These are phyloP conservation scores for Fusarium sp. DNA, from an alignment of 2,329 filamentous ascomycete genomes.

Conservation along the genomic window DNA sequence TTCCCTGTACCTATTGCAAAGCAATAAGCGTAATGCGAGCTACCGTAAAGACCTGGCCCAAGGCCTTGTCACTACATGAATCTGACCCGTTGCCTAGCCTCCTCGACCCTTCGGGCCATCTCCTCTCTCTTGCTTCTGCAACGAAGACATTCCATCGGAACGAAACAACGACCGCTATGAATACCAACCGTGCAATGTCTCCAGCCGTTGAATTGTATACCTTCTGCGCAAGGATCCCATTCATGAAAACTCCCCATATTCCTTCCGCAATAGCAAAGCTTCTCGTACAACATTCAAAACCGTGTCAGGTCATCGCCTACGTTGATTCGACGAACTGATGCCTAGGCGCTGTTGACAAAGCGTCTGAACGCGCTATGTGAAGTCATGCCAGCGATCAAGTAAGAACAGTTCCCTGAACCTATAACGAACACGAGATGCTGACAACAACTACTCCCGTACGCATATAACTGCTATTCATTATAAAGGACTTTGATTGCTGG, in stretches of 20 bases:
- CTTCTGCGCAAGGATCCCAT: background rate
- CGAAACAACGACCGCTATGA: background rate
- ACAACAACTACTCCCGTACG: accelerated
- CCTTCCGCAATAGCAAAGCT: background rate
- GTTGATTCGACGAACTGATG: no score
- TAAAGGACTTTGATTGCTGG: background rate
- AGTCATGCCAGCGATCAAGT: background rate
- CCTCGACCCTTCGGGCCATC: background rate
- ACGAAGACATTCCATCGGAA: background rate
- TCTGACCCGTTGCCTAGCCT: background rate
- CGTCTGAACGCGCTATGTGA: background rate
- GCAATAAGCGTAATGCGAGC: accelerated
- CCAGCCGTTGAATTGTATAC: background rate
- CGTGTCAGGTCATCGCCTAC: background rate
- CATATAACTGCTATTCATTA: accelerated
- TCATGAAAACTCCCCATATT: background rate
- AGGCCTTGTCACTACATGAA: background rate
- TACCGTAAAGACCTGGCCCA: accelerated
- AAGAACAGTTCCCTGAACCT: no score
- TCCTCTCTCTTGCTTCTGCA: background rate
- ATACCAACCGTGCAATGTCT: background rate
- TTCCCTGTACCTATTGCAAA: accelerated
- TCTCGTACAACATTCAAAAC: background rate
- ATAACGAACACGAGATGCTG: background rate
- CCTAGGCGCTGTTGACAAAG: background rate